Conservation (phyloP, 352 stramenopile genomes). For the Nothophytophthora sp. region DNA sequence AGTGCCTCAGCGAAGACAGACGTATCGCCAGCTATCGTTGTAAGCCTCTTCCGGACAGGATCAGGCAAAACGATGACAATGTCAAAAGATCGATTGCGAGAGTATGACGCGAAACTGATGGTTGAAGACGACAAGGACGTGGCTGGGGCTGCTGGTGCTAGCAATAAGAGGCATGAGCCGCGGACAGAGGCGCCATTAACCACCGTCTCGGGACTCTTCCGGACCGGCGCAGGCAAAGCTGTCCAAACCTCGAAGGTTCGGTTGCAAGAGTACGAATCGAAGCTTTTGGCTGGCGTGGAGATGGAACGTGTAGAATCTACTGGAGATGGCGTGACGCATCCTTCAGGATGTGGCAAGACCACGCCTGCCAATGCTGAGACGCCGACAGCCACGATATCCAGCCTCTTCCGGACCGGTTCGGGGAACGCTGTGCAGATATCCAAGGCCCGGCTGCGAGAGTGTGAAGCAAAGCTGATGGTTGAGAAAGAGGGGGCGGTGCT, state of each 20-base stretch:
- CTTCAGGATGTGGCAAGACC: no score
- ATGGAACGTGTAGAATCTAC: not conserved
- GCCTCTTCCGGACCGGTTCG: conserved; percentile 34
- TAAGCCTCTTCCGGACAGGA: conserved; percentile 22
- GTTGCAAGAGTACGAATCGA: conserved; percentile 18
- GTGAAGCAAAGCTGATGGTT: conserved; percentile 14
- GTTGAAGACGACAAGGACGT: not conserved
- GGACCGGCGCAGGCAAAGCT: conserved; percentile 24
- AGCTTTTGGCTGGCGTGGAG: conserved; percentile 5
- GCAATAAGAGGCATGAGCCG: not conserved
- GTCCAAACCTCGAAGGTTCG: conserved; percentile 21
- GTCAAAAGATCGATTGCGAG: conserved; percentile 16
- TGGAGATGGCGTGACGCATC: no score
- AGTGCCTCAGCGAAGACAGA: no score
- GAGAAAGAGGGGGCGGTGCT: no score
- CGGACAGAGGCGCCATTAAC: not conserved
- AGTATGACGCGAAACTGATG: conserved; percentile 9
- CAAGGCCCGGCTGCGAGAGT: conserved; percentile 22
- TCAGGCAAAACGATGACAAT: conserved; percentile 20
- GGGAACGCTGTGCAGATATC: conserved; percentile 30
- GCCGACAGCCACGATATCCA: no score
- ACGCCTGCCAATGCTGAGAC: no score
- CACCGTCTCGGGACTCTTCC: conserved; percentile 17
- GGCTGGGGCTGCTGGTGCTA: no score
- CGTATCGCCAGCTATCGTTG: no score